Conservation (phyloP, 345 rosid species). For the Physaria fendleri region DNA sequence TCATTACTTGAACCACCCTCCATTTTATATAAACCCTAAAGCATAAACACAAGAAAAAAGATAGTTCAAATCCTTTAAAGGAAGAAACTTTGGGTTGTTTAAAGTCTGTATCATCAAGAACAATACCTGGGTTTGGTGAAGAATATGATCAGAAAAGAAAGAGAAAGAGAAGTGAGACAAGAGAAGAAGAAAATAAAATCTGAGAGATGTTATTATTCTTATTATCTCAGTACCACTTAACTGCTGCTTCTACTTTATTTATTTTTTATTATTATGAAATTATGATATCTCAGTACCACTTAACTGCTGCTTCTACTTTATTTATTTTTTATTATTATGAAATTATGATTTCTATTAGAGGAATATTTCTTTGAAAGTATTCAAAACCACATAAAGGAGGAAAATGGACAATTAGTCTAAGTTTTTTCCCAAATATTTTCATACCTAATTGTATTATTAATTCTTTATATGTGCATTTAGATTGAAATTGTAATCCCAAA, state of each 20-base stretch:
- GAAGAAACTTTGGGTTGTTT: background rate
- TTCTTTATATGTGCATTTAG: constrained; percentile 5
- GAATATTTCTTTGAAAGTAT: constrained; percentile 26
- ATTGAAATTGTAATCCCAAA: constrained; percentile 1
- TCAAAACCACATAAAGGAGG: constrained; percentile 15
- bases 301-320: constrained; percentile 30
- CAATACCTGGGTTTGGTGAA: constrained; percentile 7
- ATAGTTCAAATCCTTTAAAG: background rate
- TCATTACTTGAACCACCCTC: constrained; percentile 29
- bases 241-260: constrained; percentile 28
- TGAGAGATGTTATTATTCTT: constrained; percentile 25
- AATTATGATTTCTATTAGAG: constrained; percentile 3
- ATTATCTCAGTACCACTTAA: constrained; percentile 33
- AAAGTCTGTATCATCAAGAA: background rate
- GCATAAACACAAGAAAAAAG: background rate
- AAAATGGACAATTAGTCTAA: constrained; percentile 38
- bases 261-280: too few species aligned
- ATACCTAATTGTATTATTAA: constrained; percentile 17
- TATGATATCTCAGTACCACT: constrained; percentile 33
- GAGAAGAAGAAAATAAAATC: constrained; percentile 4
- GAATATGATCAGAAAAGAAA: background rate
- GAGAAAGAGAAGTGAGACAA: constrained; percentile 11
- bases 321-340: constrained; percentile 19
- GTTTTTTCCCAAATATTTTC: constrained; percentile 24
- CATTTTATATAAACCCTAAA: constrained; percentile 4